phyloP scores from a whole-genome alignment of 352 stramenopile species.

The Phytophthora ramorum region DNA sequence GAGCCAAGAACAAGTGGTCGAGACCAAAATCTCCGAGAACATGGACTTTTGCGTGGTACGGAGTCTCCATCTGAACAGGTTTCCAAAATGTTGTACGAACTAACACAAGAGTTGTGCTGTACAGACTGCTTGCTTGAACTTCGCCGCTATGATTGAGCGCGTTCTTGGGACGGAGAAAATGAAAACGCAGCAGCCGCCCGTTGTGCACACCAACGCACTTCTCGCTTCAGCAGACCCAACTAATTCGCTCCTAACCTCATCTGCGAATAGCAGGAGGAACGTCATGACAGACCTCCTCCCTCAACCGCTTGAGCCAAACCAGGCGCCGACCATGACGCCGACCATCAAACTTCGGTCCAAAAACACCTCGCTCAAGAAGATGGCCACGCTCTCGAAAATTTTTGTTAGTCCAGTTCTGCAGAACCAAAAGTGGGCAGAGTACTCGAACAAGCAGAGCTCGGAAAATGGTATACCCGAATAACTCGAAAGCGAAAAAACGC shows the following conservation, averaged over 20 bases:
- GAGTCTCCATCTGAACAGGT: not conserved
- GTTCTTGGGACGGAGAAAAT: conserved; percentile 8
- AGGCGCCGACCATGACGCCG: not conserved
- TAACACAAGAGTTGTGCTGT: conserved; percentile 1
- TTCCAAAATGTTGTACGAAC: not conserved
- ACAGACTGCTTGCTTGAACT: conserved; percentile 31
- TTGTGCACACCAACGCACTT: conserved; percentile 22
- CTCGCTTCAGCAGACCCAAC: conserved; percentile 18
- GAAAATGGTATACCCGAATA: not conserved
- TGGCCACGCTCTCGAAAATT: conserved; percentile 30
- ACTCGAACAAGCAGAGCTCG: conserved; percentile 5
- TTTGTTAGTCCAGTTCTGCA: conserved; percentile 12
- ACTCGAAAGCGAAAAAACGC: conserved; percentile 10
- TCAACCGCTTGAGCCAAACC: not conserved
- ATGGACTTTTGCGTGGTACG: conserved; percentile 50
- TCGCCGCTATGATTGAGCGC: conserved; percentile 24
- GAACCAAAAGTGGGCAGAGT: conserved; percentile 22
- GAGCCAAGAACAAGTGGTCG: conserved; percentile 20
- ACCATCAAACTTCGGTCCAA: conserved; percentile 1
- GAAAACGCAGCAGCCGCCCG: not conserved
- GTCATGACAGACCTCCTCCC: not conserved
- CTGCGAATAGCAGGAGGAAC: not conserved
- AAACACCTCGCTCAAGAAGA: conserved; percentile 9
- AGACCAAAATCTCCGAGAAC: conserved; percentile 47
- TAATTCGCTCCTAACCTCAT: not conserved